A percentile compares a stretch with the other conserved stretches of the same genome.
phyloP scores from a whole-genome alignment of 2,329 filamentous ascomycete genomes.

The Neofusicoccum cordaticola region DNA sequence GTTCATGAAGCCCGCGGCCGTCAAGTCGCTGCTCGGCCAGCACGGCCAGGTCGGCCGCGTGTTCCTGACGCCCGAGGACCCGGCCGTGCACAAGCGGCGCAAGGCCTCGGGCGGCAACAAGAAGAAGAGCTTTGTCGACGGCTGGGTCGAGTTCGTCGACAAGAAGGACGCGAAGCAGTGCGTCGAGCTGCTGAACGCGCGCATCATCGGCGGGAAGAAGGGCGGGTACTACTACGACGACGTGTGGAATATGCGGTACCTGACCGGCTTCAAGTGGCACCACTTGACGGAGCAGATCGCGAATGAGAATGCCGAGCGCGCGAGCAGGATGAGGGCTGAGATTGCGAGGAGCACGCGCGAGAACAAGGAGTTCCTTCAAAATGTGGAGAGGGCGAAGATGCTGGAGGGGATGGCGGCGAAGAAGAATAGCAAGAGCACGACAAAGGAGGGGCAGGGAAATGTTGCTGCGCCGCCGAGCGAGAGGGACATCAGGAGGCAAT shows the following conservation, averaged over 20 bases:
- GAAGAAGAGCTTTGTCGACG: conserved; percentile 76
- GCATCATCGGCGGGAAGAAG: conserved; percentile 80
- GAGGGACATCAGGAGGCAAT: conserved; percentile 47
- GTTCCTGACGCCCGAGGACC: conserved; percentile 75
- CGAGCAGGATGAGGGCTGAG: conserved; percentile 73
- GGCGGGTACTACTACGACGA: conserved; percentile 80
- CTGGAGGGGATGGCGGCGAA: conserved; percentile 64
- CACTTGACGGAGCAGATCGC: conserved; percentile 72
- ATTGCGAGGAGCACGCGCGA: conserved; percentile 72
- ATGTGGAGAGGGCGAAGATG: conserved; percentile 78
- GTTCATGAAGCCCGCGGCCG: conserved; percentile 81
- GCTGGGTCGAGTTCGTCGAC: conserved; percentile 78
- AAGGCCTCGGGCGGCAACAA: conserved; percentile 76
- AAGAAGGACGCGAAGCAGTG: conserved; percentile 77
- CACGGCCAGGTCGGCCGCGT: conserved; percentile 75
- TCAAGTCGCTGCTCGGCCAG: conserved; percentile 70
- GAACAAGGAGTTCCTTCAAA: conserved; percentile 77
- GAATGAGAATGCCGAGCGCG: conserved; percentile 75
- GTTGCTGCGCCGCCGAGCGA: conserved; percentile 36
- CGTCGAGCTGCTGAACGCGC: conserved; percentile 72
- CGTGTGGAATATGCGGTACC: conserved; percentile 79
- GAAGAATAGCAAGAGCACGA: conserved; percentile 53
- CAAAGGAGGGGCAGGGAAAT: conserved; percentile 32
- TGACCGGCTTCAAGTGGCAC: conserved; percentile 80
- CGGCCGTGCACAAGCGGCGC: conserved; percentile 62